Percentiles rank a stretch among this genome's conserved stretches.
Conservation (phyloP, 2,329 filamentous ascomycete genomes). For the Trichophyton benhamiae region DNA sequence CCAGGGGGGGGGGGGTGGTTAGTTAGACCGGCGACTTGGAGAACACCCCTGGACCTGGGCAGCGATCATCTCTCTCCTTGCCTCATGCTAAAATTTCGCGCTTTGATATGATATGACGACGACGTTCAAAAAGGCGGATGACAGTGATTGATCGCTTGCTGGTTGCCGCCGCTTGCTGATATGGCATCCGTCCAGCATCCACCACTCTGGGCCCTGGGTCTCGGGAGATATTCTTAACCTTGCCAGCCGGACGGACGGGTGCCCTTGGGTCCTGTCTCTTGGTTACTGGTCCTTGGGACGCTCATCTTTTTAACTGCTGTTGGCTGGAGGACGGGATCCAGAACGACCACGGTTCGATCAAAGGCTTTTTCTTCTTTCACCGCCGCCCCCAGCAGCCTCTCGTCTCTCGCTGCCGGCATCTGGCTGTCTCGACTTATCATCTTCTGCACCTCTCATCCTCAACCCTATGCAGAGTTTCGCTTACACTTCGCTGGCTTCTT, state of each 20-base stretch:
- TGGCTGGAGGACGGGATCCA: not conserved
- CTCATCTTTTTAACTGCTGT: too few species aligned
- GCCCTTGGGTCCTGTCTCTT: not conserved
- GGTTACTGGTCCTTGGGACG: too few species aligned
- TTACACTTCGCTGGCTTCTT: not conserved
- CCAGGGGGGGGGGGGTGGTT: not conserved
- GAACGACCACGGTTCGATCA: not conserved
- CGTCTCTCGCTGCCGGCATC: not conserved
- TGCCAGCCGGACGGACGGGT: not conserved
- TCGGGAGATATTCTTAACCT: constrained; percentile 4
- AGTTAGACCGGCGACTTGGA: not conserved
- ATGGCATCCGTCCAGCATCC: not conserved
- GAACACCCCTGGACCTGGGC: not conserved
- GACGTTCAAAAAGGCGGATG: too few species aligned
- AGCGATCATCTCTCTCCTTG: not conserved
- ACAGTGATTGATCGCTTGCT: too few species aligned
- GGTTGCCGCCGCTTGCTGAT: too few species aligned
- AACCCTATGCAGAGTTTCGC: not conserved
- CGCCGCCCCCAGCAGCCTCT: too few species aligned
- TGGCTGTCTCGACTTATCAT: not conserved
- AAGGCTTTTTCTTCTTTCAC: not conserved
- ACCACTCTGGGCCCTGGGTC: not conserved
- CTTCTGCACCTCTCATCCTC: not conserved
- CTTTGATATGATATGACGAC: too few species aligned
- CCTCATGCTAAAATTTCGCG: too few species aligned